phyloP scores from a whole-genome alignment of 2,329 filamentous ascomycete genomes.

The Microcyclospora pomicola region DNA sequence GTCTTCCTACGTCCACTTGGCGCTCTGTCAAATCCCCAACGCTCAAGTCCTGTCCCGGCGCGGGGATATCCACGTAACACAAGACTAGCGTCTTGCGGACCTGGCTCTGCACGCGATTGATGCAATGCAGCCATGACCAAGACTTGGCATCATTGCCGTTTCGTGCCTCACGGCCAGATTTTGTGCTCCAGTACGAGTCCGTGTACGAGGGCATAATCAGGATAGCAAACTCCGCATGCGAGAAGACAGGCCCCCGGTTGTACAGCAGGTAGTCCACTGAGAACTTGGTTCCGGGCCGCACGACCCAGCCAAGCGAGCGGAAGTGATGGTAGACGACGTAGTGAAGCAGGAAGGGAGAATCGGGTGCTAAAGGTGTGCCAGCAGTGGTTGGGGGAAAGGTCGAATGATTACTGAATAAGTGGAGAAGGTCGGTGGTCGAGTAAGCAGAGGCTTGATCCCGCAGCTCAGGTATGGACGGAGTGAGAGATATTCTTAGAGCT shows the following conservation, averaged over 20 bases:
- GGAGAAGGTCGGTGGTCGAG: conserved; percentile 35
- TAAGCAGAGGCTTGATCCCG: conserved; percentile 17
- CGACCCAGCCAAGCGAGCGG: conserved; percentile 86
- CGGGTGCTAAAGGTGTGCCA: conserved; percentile 34
- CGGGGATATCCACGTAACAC: conserved; percentile 81
- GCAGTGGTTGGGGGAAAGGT: conserved; percentile 39
- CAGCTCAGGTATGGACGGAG: background rate
- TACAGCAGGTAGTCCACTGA: conserved; percentile 92
- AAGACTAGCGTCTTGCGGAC: conserved; percentile 83
- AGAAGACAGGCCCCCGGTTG: conserved; percentile 80
- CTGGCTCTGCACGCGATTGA: conserved; percentile 79
- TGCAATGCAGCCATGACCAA: conserved; percentile 78
- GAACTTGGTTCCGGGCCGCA: conserved; percentile 86
- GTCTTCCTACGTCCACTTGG: conserved; percentile 35
- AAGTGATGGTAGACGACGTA: conserved; percentile 95
- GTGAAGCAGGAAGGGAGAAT: conserved; percentile 72
- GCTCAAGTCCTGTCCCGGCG: conserved; percentile 33
- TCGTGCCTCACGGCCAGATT: conserved; percentile 29
- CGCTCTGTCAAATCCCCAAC: background rate
- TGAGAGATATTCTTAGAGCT: conserved; percentile 45
- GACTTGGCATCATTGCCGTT: conserved; percentile 38
- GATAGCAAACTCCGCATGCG: conserved; percentile 86
- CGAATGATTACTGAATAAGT: conserved; percentile 39
- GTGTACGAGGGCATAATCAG: conserved; percentile 72
- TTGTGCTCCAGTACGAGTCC: conserved; percentile 52